Evolutionary conservation across 768 basidiomycete genomes (phyloP).

Genomic region (Gymnopilus dilepis): DNA sequence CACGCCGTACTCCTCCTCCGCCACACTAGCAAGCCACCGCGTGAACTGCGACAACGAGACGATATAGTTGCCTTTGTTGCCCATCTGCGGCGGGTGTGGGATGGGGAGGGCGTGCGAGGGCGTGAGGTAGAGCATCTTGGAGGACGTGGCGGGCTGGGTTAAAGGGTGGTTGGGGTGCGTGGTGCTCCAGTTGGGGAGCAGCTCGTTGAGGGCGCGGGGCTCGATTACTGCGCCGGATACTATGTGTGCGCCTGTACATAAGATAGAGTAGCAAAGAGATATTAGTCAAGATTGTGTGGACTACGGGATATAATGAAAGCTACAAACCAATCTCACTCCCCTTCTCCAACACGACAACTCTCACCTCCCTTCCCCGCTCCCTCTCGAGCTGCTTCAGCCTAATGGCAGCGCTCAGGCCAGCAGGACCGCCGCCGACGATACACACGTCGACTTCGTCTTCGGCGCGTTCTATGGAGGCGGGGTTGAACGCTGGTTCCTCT

Average conservation of each 20-base stretch:
- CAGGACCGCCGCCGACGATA: constrained; percentile 96
- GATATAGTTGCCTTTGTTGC: constrained; percentile 92
- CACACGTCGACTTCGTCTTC: constrained; percentile 95
- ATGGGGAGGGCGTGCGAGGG: constrained; percentile 71
- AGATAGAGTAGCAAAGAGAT: neutral
- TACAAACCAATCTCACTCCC: constrained; percentile 83
- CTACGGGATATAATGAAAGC: neutral
- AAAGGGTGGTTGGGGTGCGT: constrained; percentile 69
- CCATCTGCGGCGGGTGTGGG: constrained; percentile 97
- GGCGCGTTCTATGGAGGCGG: constrained; percentile 74
- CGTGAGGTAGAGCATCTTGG: constrained; percentile 88
- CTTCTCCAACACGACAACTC: constrained; percentile 96
- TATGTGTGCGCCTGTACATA: constrained; percentile 80
- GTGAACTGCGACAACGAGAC: constrained; percentile 88
- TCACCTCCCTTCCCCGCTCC: constrained; percentile 77
- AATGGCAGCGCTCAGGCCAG: constrained; percentile 95
- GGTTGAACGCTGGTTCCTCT: constrained; percentile 47
- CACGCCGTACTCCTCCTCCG: constrained; percentile 80
- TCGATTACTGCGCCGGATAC: constrained; percentile 96
- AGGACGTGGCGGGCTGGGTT: constrained; percentile 76
- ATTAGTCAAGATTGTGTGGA: neutral
- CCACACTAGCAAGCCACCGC: constrained; percentile 86
- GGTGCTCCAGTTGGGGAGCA: constrained; percentile 84
- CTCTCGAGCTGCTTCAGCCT: constrained; percentile 90
- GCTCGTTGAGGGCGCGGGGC: constrained; percentile 87